A percentile compares a stretch with the other conserved stretches of the same genome.
phyloP scores from a whole-genome alignment of 805 yeast genomes.

The Pichia scutulata region DNA sequence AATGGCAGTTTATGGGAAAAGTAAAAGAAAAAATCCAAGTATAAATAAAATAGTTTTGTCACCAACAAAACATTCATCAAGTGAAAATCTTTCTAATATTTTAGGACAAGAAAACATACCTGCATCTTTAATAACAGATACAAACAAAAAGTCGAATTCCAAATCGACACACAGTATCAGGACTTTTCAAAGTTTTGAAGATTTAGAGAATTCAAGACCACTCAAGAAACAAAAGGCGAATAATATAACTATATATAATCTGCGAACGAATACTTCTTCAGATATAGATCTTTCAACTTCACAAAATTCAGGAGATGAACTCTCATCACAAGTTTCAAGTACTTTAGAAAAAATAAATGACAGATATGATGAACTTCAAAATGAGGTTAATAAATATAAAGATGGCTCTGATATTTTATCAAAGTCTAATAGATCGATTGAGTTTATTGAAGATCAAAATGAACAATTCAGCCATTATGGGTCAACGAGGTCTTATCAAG shows the following conservation, averaged over 20 bases:
- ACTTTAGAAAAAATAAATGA: background rate
- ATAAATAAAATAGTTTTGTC: background rate
- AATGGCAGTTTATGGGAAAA: conserved; percentile 5
- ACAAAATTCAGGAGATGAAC: background rate
- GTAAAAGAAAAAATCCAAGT: background rate
- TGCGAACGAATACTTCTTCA: background rate
- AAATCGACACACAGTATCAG: background rate
- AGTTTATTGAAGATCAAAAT: background rate
- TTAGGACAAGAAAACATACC: background rate
- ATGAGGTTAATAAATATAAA: background rate
- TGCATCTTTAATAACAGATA: background rate
- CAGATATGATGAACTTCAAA: conserved; percentile 3
- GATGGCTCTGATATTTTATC: background rate
- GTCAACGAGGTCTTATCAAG: conserved; percentile 21
- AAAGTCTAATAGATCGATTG: background rate
- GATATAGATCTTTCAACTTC: background rate
- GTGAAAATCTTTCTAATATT: background rate
- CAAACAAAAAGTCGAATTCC: background rate
- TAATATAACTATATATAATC: background rate
- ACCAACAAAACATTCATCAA: conserved; percentile 1
- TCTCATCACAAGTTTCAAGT: background rate
- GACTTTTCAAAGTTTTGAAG: background rate
- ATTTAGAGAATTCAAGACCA: background rate
- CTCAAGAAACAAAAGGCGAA: background rate
- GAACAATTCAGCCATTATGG: conserved; percentile 22